These are phyloP conservation scores for Penicillium capsulatum DNA, from an alignment of 2,329 filamentous ascomycete genomes.

Conservation along the genomic window DNA sequence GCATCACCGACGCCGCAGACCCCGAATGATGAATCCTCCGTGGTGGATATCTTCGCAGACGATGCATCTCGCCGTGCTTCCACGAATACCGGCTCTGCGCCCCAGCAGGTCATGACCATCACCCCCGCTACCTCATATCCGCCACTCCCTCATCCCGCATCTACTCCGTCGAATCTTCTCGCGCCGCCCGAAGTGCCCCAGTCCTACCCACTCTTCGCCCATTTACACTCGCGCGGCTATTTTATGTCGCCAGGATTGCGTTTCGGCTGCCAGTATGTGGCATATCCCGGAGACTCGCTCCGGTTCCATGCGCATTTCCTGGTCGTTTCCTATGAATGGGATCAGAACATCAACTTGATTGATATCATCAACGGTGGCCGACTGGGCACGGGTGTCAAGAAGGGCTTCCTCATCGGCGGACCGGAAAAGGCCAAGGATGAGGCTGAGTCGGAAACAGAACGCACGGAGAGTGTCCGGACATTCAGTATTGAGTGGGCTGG, in stretches of 20 bases:
- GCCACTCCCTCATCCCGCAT: constrained; percentile 34
- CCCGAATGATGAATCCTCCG: constrained; percentile 6
- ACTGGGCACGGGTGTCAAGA: constrained; percentile 92
- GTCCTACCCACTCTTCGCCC: constrained; percentile 72
- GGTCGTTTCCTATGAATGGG: constrained; percentile 78
- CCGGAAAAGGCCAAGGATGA: constrained; percentile 43
- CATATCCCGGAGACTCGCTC: constrained; percentile 91
- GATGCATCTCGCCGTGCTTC: constrained; percentile 9
- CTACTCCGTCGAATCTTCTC: constrained; percentile 25
- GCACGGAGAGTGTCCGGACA: constrained; percentile 51
- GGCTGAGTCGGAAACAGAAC: constrained; percentile 32
- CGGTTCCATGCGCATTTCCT: constrained; percentile 95
- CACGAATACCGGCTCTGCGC: constrained; percentile 9
- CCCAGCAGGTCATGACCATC: constrained; percentile 32
- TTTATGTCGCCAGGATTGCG: constrained; percentile 88
- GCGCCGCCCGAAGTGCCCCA: constrained; percentile 37
- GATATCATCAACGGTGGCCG: constrained; percentile 82
- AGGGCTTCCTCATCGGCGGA: constrained; percentile 83
- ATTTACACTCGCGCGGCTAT: constrained; percentile 74
- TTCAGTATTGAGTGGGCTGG: constrained; percentile 94
- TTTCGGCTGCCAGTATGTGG: constrained; percentile 90
- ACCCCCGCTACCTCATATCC: constrained; percentile 51
- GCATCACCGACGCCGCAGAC: neutral
- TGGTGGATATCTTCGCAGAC: constrained; percentile 25
- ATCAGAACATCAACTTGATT: constrained; percentile 77